Evolutionary conservation across 2,329 filamentous ascomycete species (phyloP), one percentile per base, ranked within the genome.

Genomic region (Colletotrichum sp.): DNA sequence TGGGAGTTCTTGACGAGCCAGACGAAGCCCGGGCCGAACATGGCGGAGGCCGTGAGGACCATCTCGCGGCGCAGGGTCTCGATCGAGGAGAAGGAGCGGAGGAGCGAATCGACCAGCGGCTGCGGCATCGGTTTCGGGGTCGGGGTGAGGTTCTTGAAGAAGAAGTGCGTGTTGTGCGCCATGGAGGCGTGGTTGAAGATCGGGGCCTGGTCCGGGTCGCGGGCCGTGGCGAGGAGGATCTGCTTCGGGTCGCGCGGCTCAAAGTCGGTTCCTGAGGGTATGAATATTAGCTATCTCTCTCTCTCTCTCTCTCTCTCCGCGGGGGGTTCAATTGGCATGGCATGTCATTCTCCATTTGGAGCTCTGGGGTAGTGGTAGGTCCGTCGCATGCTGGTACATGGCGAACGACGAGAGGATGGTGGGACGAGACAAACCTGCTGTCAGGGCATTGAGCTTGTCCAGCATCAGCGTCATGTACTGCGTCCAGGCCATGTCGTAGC

Each of bases 1-100:
- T 83, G 80, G 68, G 79, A 33, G 57, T 59, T 82, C 84, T 91
- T 91, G 80, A 98, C 94, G 75, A 99, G 92, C 97, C 97, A 99
- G 81, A 98, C 94, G 85, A 97, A 98, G 77, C 97, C 97, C 1
- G 96, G 96, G 69, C 96, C 97, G 86, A 99, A 98, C 95, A 98
- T 98, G 86, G 92, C 90, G 77, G 91, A 89, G 72, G 96, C 96
- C 54, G 93, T 97, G 76, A 92, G 87, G 80, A 97, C 84, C 84
- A 99, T 92, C 82, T 97, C 94, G 78, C 89, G 88, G 81, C 92
- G 92, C 73, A 99, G 91, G 34, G 94, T 96, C 77, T 97, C 93
- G 78, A 97, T 87, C 79, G 93, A 95, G 81, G 93, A 93, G 87
- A 98, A 98, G 79, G 91, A 91, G 77, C 87, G 85, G 79, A 90